Base-by-base conservation (phyloP, 257 asterid species). In the Solanum sejunctum region DNA sequence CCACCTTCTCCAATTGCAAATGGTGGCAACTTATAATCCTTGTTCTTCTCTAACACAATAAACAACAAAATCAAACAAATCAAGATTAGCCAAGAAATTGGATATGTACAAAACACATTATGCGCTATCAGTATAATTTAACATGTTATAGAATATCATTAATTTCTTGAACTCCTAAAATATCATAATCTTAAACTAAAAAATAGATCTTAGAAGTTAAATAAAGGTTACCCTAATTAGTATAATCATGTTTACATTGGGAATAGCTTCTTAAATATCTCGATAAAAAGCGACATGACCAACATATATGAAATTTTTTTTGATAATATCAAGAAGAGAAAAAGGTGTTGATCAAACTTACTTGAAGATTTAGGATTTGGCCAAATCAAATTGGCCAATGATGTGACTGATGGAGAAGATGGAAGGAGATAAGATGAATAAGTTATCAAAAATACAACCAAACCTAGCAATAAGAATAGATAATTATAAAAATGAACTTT, bases 1-100 rank as follows among this genome's bases (percentile, higher is more conserved):
- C 90, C 92, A 11, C 86, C 83, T 83, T 89, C 92, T 82, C 90
- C 92, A 6, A 96, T 83, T 15, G 97, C 94, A 41, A 96, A 96
- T 12, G 93, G 77, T 12, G 93, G 72, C 88, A 88, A 92, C 6
- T 61, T 93, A 23, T 87, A 92, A 23, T 87, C 94, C 84, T 86
- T 91, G 79, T 91, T 92, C 93, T 96, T 91, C 93, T 93, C 97
- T 94, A 90, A 79, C 92, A 85, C 89, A 91, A 83, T 77, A 85
- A 67, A 8, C 1, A 32, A 67, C 63, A 21, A 49, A 57, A 1
- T 17, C 70, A 61, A 83, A 60, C 13, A 61, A 80, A 43, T 70
- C 47, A 28, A 54, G 79, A 41, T 70, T 69, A 23, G 10, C 20
- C 52, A 39, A 69, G 26, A 69, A 69, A 36, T 36, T 69, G 13